Evolutionary conservation across 176 grass and related monocot species (phyloP), one percentile per base, ranked within the genome.

Genomic region (Zoysia japonica): DNA sequence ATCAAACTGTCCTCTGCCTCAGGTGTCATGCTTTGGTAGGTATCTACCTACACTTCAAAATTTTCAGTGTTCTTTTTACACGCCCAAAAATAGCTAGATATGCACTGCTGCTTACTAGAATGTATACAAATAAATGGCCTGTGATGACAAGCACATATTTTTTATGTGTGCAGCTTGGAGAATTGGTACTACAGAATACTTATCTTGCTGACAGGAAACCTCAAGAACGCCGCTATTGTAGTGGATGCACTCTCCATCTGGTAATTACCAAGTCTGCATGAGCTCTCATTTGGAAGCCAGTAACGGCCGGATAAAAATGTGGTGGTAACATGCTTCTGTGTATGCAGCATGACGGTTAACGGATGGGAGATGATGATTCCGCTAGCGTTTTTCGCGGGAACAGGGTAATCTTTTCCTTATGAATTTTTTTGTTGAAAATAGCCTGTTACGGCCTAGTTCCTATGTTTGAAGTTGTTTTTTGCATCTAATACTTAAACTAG

Each of bases 351-450:
- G 93, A 85, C 71, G 6, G 93, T 97, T 54, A 97, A 90, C 60
- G 93, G 77, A 76, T 97, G 88, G 93, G 88, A 97, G 88, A 70
- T 97, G 90, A 97, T 93, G 93, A 97, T 97, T 85, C 93, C 93
- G 1, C 44, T 97, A 64, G 90, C 88, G 11, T 97, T 97, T 78
- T 97, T 97, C 52, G 90, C 90, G 16, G 93, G 93, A 6, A 97
- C 90, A 1, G 93, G 93, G 93, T 97, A 88, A 75, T 47, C 68
- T 56, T 65, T 7, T 45, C 3, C 10, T 40, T 11, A 13, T 3
- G 44, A 47, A 5, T 7, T 47, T 47, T 47, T 47, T 7, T 47
- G 45, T 47, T 7, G 45, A 47, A 5, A 47, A 7, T 47, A 7
- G 8, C 45, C 1, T 47, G 2, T 7, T 47, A 6, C 5, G 5